phyloP scores from a whole-genome alignment of 371 early-diverging fungal species.

The Rhizopus sp. region DNA sequence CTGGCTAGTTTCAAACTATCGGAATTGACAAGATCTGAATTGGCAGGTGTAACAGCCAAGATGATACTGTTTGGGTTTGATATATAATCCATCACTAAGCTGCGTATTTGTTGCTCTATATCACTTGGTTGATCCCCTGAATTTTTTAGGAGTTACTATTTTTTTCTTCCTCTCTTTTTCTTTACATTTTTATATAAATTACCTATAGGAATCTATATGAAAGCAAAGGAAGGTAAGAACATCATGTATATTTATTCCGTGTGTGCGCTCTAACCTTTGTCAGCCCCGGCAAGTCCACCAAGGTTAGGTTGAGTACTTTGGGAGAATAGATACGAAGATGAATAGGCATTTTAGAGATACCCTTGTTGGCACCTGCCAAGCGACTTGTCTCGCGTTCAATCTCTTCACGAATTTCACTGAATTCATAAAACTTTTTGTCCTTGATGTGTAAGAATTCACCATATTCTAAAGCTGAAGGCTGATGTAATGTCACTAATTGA shows the following conservation, averaged over 20 bases:
- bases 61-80: conserved; percentile 90
- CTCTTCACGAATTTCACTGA: conserved; percentile 83
- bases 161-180: conserved; percentile 3
- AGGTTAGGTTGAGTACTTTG: conserved; percentile 87
- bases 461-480: conserved; percentile 45
- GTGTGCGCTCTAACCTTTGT: conserved; percentile 66
- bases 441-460: conserved; percentile 83
- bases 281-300: conserved; percentile 95
- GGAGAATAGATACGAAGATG: conserved; percentile 86
- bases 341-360: conserved; percentile 84
- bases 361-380: conserved; percentile 86
- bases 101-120: conserved; percentile 87
- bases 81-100: conserved; percentile 84
- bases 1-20: conserved; percentile 93
- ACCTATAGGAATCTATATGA: conserved; percentile 47
- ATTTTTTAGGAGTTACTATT: conserved; percentile 9
- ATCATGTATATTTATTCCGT: neutral
- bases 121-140: conserved; percentile 87
- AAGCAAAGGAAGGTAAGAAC: neutral
- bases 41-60: conserved; percentile 93
- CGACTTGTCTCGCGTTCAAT: conserved; percentile 90
- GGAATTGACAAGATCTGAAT: conserved; percentile 91
- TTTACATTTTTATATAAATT: conserved; percentile 6
- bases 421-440: conserved; percentile 78
- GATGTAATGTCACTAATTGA: conserved; percentile 77